phyloP scores from a whole-genome alignment of 2,329 filamentous ascomycete species.

The Fusarium pseudocircinatum region DNA sequence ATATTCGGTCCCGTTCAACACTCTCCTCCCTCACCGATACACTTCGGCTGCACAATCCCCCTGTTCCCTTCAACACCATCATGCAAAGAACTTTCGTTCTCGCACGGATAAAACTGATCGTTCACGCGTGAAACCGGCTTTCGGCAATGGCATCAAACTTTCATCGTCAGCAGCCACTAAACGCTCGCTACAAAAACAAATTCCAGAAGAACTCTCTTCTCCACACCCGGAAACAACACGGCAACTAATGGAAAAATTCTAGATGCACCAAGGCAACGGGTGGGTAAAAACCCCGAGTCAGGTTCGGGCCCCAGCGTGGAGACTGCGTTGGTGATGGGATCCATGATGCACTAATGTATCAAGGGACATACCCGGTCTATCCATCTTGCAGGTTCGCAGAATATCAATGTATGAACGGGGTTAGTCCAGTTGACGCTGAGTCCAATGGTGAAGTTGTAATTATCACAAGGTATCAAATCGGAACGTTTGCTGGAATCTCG shows the following conservation, averaged over 20 bases:
- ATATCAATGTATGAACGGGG: slow-evolving; percentile 9
- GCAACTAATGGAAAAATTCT: slow-evolving; percentile 5
- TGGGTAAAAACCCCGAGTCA: slow-evolving; percentile 8
- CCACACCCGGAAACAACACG: not conserved
- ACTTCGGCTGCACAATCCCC: not conserved
- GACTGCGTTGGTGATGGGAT: not conserved
- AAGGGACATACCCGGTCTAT: slow-evolving; percentile 12
- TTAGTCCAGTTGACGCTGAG: not conserved
- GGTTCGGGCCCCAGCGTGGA: slow-evolving; percentile 2
- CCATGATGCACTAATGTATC: slow-evolving; percentile 25
- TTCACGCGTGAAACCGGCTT: not conserved
- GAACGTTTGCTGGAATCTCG: not conserved
- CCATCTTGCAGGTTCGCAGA: slow-evolving; percentile 14
- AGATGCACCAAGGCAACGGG: slow-evolving; percentile 5
- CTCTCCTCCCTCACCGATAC: not conserved
- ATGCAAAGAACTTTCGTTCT: not conserved
- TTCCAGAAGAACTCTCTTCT: not conserved
- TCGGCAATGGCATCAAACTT: not conserved
- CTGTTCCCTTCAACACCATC: not conserved
- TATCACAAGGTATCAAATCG: not conserved
- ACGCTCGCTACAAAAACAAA: not conserved
- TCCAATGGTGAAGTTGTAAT: not conserved
- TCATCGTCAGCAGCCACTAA: not conserved
- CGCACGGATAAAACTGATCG: not conserved
- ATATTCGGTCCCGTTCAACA: not conserved